Percentiles rank a stretch among this genome's conserved stretches.
These are phyloP conservation scores for Pelargonium cotyledonis DNA, from an alignment of 441 rosid species.

Conservation along the genomic window DNA sequence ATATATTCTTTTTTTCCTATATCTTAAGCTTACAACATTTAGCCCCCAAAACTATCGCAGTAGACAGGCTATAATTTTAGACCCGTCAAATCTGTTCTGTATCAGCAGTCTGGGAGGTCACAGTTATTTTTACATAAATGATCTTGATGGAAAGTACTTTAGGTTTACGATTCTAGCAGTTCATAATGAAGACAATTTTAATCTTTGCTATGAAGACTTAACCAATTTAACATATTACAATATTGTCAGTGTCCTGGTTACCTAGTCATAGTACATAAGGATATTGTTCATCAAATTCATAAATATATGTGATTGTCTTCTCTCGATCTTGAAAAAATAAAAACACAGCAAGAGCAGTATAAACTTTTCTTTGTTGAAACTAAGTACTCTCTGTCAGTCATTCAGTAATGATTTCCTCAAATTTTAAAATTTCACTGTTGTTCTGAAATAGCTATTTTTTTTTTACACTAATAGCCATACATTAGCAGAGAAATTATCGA, in stretches of 20 bases:
- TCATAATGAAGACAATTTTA: background rate
- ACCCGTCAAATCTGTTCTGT: background rate
- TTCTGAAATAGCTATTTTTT: too few species aligned
- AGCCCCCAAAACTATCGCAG: background rate
- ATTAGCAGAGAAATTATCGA: background rate
- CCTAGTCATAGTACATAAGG: background rate
- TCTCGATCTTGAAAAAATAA: too few species aligned
- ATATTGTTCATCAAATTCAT: background rate
- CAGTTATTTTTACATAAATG: background rate
- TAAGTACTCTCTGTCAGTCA: background rate
- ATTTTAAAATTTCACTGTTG: too few species aligned
- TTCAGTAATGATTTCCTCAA: background rate
- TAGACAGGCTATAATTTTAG: background rate
- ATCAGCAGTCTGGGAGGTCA: background rate
- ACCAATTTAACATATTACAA: background rate
- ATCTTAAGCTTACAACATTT: slow-evolving; percentile 3
- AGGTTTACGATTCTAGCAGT: background rate
- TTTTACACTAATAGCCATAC: too few species aligned
- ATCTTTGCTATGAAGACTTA: background rate
- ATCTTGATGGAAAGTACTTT: background rate
- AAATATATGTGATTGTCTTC: background rate
- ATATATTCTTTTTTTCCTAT: too few species aligned
- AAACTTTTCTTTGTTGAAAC: background rate
- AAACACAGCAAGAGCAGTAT: background rate
- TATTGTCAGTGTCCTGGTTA: background rate